These are phyloP conservation scores for Diaporthe sp. DNA, from an alignment of 2,329 filamentous ascomycete genomes.

Conservation along the genomic window DNA sequence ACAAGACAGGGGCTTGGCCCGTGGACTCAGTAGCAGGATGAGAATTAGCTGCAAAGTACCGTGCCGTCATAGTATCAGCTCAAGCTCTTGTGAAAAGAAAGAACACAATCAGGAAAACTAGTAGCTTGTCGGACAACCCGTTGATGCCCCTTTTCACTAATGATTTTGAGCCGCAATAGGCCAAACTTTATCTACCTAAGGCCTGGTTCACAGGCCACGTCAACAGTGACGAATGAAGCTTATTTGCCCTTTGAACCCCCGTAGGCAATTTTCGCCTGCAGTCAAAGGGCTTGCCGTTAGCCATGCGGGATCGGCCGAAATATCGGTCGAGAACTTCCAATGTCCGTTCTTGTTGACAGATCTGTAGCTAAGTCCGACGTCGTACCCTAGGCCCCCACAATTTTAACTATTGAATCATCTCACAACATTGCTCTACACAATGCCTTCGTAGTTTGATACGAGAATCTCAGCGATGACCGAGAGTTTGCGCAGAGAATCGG, in stretches of 20 bases:
- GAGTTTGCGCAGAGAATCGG: neutral
- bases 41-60: too few relatives aligned
- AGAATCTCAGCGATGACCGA: neutral
- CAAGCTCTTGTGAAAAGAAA: too few relatives aligned
- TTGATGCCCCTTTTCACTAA: neutral
- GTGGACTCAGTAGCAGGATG: too few relatives aligned
- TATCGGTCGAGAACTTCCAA: neutral
- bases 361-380: neutral
- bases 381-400: neutral
- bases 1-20: too few relatives aligned
- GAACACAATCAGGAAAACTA: too few relatives aligned
- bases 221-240: conserved; percentile 10
- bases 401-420: conserved; percentile 2
- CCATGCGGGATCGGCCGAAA: neutral
- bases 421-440: neutral
- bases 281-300: neutral
- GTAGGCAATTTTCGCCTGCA: neutral
- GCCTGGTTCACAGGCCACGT: neutral
- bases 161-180: neutral
- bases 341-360: neutral
- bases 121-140: too few relatives aligned
- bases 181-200: neutral
- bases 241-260: neutral
- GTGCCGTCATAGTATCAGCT: neutral
- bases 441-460: neutral